phyloP scores from a whole-genome alignment of 148 eudicot genomes.

The Linanthus parryae region DNA sequence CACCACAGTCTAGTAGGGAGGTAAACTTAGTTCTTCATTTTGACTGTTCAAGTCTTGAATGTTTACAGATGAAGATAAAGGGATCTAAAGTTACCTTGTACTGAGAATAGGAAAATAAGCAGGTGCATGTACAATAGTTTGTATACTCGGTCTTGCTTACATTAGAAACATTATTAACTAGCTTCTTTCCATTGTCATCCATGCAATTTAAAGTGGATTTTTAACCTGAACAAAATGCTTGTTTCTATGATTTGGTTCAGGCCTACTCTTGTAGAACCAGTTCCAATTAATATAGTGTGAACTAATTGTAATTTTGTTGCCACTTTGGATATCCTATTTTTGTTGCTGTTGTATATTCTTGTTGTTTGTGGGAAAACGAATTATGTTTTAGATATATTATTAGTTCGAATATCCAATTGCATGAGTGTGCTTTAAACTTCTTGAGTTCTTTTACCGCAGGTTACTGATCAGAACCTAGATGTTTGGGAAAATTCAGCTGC shows the following conservation, averaged over 20 bases:
- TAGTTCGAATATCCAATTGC: neutral
- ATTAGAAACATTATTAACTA: no score
- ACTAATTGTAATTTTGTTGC: neutral
- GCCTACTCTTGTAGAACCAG: neutral
- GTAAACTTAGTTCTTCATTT: no score
- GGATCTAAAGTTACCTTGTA: no score
- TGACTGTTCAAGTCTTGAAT: no score
- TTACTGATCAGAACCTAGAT: conserved; percentile 90
- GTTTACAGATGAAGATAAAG: no score
- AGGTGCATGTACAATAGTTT: neutral
- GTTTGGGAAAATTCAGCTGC: conserved; percentile 85
- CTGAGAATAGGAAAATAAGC: neutral
- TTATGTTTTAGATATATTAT: neutral
- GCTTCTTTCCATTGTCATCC: no score
- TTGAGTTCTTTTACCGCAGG: conserved; percentile 37
- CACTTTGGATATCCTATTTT: neutral
- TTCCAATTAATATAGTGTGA: neutral
- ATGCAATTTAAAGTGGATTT: conserved; percentile 1
- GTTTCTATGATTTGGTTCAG: neutral
- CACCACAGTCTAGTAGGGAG: neutral
- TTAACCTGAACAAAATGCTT: neutral
- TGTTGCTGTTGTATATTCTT: neutral
- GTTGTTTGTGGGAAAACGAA: neutral
- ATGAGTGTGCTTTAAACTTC: neutral
- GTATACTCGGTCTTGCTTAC: no score